Base-by-base conservation (phyloP, 768 basidiomycete species). In the Kwoniella sp. region DNA sequence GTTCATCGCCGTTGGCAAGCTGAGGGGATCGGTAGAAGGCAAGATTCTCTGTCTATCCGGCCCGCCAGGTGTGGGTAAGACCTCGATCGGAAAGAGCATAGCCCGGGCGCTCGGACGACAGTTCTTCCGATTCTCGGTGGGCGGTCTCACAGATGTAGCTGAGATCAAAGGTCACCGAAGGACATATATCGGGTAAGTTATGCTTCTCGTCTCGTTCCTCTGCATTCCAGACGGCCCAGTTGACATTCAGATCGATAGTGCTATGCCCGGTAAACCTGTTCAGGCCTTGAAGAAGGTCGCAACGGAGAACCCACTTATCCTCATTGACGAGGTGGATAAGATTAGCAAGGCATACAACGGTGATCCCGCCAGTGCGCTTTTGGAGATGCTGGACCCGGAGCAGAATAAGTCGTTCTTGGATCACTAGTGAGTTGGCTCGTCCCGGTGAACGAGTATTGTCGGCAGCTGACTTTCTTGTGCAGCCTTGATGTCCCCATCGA, bases 111-210 rank as follows among this genome's bases (percentile, higher is more conserved):
- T 99, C 25, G 88, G 89, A 28, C 83, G 95, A 65, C 89, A 92
- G 79, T 98, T 98, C 83, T 98, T 94, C 87, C 86, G 93, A 31
- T 96, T 99, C 82, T 92, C 90, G 9, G 95, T 98, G 3, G 95
- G 96, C 68, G 95, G 96, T 15, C 81, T 99, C 77, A 92, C 92
- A 53, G 96, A 99, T 79, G 93, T 98, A 0, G 96, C 96, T 61
- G 96, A 98, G 85, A 97, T 99, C 76, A 98, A 98, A 82, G 96
- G 96, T 0, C 96, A 99, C 77, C 83, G 96, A 73, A 84, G 96
- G 78, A 99, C 95, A n/a, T 98, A 96, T 77, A 92, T 94, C 58
- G 92, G 90, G 89, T 90, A 63, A 50, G 88, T 83, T 1, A 11
- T 55, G 34, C 29, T n/a, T n/a, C n/a, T n/a, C n/a, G n/a, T n/a